Evolutionary conservation across 2,329 filamentous ascomycete genomes (phyloP), one percentile per base, ranked within the genome.

Genomic region (Penicillium polonicum): DNA sequence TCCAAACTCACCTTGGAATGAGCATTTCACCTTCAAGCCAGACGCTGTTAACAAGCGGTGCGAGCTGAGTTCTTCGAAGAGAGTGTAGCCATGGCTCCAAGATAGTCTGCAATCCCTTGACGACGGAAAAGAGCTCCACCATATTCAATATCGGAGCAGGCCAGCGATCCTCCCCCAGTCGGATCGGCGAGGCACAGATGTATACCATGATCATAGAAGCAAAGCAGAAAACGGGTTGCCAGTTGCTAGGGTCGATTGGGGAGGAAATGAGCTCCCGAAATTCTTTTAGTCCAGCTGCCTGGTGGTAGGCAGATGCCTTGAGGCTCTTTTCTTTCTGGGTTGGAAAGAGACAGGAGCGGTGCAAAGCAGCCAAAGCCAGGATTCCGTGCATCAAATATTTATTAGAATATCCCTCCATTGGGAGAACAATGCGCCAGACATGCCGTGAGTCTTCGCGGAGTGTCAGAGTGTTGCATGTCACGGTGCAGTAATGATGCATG

Each of bases 401-500:
- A 52, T 72, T 71, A 6, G 65, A 60, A 50, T 72, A 65, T 3
- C 62, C 71, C 45, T 72, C 68, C 5, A 64, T 62, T 12, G 72
- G 72, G 5, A 72, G 52, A 8, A 68, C 62, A 19, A 65, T 61
- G 10, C 67, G 64, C 70, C 71, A 74, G 15, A 73, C 66, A 48
- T 68, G 61, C 15, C 70, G 69, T 10, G 52, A 51, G 27, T 66
- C 64, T 55, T 65, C 62, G 19, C 64, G 62, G 5, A 52, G 3
- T 6, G 60, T 42, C 8, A 66, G 33, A 2, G 60, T 64, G 10
- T 61, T 61, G 35, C 69, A 72, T 31, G 72, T 74, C 25, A 69
- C 61, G 0, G 70, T 73, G n/a, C 72, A 74, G 58, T 71, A 79
- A 58, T 73, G 70, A 58, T 79, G 76, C 57, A 79, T 74, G 17